Base-by-base conservation (phyloP, 2,329 filamentous ascomycete species). In the Fusarium sp. region DNA sequence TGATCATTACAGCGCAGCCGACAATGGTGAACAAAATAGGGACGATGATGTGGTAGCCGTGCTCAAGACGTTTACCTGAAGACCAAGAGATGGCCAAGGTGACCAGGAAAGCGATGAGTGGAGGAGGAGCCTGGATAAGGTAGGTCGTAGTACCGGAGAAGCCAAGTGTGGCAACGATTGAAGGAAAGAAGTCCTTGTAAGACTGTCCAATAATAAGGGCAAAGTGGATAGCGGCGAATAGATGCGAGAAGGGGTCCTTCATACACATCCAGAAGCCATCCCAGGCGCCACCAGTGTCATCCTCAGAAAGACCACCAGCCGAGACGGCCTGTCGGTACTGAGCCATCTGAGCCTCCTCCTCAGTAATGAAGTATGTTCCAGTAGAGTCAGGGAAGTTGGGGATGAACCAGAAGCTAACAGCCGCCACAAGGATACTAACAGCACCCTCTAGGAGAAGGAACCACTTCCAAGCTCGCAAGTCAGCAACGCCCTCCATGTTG, bases 141-240 rank as follows among this genome's bases (percentile, higher is more conserved):
- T 82, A 82, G 1, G 81, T 83, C 4, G 63, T 72, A 4, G 68
- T 75, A 7, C 75, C 55, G 0, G 54, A 49, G 56, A 78, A 78
- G 13, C 72, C 75, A 9, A 79, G 74, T 0, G 77, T 79, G 1
- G 67, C 57, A 0, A 79, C 59, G 10, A 79, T 79, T 72, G 82
- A 83, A 7, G 82, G 82, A 56, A 82, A 81, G 74, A 83, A 84
- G 55, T 81, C 81, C 58, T 82, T 82, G 72, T 81, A 81, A 0
- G 81, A 79, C 62, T 73, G 74, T 1, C 79, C 82, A 2, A 84
- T 78, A n/a, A 85, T 82, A 27, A 85, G 81, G 18, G 77, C 78
- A 10, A 82, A 82, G 51, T 83, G 81, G 44, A 82, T 80, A 2
- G 70, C 59, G 0, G 77, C 78, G 54, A 82, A 82, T 18, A 78